phyloP scores from a whole-genome alignment of 495 filamentous ascomycete genomes.

The Hypoxylon subgilvum region DNA sequence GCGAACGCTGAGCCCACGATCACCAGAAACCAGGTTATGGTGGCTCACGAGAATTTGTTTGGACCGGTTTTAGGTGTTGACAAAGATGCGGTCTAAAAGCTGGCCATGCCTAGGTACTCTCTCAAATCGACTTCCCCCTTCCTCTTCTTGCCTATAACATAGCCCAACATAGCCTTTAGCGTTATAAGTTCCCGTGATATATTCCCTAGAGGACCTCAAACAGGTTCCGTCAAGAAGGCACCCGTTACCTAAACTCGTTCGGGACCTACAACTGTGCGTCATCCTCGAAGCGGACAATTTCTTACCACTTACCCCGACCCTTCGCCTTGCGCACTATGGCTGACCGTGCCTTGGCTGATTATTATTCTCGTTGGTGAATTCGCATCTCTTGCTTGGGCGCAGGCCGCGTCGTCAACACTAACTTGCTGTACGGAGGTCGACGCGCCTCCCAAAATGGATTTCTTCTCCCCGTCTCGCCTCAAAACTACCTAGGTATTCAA shows the following conservation, averaged over 20 bases:
- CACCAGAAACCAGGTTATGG: constrained; percentile 16
- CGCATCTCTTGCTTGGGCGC: constrained; percentile 20
- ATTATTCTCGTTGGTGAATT: constrained; percentile 19
- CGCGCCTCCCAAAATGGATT: constrained; percentile 23
- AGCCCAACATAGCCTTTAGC: constrained; percentile 22
- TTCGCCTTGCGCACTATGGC: constrained; percentile 27
- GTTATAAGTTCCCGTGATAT: constrained; percentile 29
- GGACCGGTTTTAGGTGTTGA: constrained; percentile 17
- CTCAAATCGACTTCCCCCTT: constrained; percentile 10
- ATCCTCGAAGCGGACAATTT: constrained; percentile 29
- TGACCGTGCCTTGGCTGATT: constrained; percentile 23
- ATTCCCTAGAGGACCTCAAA: constrained; percentile 27
- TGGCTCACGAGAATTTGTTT: constrained; percentile 25
- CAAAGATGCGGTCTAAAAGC: constrained; percentile 15
- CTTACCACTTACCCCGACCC: constrained; percentile 18
- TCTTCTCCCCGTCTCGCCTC: constrained; percentile 18
- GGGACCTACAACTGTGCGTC: constrained; percentile 33
- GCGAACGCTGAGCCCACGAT: constrained; percentile 31
- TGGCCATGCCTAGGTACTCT: constrained; percentile 18
- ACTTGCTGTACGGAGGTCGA: constrained; percentile 3
- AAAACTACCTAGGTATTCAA: constrained; percentile 5
- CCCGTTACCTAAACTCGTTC: constrained; percentile 33
- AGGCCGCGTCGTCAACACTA: constrained; percentile 20
- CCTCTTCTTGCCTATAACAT: constrained; percentile 31
- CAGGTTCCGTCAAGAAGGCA: constrained; percentile 23